Conservation (phyloP, 192 early-diverging fungal species). For the Umbelopsis sp. region DNA sequence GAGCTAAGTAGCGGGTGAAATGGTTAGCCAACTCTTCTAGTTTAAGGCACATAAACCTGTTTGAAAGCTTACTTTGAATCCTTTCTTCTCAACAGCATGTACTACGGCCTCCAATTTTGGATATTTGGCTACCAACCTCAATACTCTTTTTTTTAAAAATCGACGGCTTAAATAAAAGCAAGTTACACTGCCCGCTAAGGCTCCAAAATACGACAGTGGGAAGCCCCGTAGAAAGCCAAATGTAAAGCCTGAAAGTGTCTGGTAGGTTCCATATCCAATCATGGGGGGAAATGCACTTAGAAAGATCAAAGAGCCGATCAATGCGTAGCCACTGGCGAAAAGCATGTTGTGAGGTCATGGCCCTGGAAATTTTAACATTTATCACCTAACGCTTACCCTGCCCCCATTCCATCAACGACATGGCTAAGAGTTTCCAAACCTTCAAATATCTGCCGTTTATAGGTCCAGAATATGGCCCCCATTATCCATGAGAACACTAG, state of each 20-base stretch:
- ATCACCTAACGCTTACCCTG: conserved; percentile 32
- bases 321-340: conserved; percentile 42
- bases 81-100: conserved; percentile 61
- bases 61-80: conserved; percentile 54
- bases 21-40: neutral
- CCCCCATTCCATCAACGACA: conserved; percentile 43
- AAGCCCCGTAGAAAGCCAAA: conserved; percentile 66
- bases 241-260: conserved; percentile 67
- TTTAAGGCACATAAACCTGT: neutral
- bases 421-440: conserved; percentile 41
- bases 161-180: conserved; percentile 57
- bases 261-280: conserved; percentile 66
- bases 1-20: conserved; percentile 44
- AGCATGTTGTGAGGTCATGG: neutral
- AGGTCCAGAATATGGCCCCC: conserved; percentile 34
- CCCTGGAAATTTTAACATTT: neutral
- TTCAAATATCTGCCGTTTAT: conserved; percentile 43
- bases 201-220: conserved; percentile 60
- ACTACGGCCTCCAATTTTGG: conserved; percentile 53
- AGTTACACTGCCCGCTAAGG: conserved; percentile 51
- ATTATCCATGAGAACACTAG: conserved; percentile 34
- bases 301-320: conserved; percentile 57
- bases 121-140: conserved; percentile 46
- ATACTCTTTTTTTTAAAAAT: conserved; percentile 50
- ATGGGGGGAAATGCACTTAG: conserved; percentile 70